Conservation (phyloP, 805 yeast genomes). For the Barnettozyma wickerhamii region DNA sequence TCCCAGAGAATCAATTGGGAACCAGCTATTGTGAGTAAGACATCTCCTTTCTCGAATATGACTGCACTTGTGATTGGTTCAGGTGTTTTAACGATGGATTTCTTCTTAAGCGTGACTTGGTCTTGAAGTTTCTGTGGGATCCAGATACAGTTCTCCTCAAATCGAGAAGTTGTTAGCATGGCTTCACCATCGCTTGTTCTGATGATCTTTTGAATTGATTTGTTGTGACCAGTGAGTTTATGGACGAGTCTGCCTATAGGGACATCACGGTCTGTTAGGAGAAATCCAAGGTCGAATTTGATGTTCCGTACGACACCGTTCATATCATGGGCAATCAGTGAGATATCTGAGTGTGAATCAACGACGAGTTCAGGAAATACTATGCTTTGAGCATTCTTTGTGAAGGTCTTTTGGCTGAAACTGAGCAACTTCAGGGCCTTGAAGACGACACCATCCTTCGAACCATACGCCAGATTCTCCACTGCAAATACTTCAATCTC, state of each 20-base stretch:
- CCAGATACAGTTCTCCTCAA: slow-evolving; percentile 64
- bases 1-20: slow-evolving; percentile 56
- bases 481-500: slow-evolving; percentile 41
- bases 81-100: slow-evolving; percentile 40
- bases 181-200: slow-evolving; percentile 67
- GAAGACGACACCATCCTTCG: slow-evolving; percentile 50
- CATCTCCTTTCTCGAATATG: slow-evolving; percentile 43
- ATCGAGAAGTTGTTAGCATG: slow-evolving; percentile 54
- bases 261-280: slow-evolving; percentile 11
- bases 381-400: slow-evolving; percentile 29
- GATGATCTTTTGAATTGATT: slow-evolving; percentile 63
- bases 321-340: slow-evolving; percentile 44
- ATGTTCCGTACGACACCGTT: slow-evolving; percentile 34
- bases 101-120: slow-evolving; percentile 33
- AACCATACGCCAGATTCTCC: slow-evolving; percentile 45
- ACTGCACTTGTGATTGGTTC: slow-evolving; percentile 45
- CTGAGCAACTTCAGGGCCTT: slow-evolving; percentile 30
- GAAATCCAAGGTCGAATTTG: slow-evolving; percentile 24
- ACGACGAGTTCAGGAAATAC: slow-evolving; percentile 32
- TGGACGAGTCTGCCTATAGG: slow-evolving; percentile 34
- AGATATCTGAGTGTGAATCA: slow-evolving; percentile 27
- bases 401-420: slow-evolving; percentile 25
- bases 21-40: slow-evolving; percentile 42
- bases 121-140: slow-evolving; percentile 33
- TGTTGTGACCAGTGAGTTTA: slow-evolving; percentile 81